These are phyloP conservation scores for Pichia terricola DNA, from an alignment of 1,139 yeast species.

Conservation along the genomic window DNA sequence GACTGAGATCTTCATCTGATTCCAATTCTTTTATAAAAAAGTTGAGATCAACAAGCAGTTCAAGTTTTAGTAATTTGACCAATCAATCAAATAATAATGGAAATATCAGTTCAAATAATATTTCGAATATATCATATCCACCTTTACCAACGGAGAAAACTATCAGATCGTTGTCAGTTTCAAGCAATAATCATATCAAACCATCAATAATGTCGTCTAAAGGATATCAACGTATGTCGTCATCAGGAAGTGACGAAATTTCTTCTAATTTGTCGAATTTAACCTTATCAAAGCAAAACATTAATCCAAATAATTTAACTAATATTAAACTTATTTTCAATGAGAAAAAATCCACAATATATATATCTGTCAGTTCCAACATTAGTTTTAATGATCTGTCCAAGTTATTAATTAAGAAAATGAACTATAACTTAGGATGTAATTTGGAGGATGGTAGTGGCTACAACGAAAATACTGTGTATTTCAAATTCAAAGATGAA, in stretches of 20 bases:
- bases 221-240: no score
- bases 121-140: constrained; percentile 15
- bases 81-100: no score
- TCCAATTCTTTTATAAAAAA: constrained; percentile 18
- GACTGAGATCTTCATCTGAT: constrained; percentile 17
- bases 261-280: constrained; percentile 12
- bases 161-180: constrained; percentile 23
- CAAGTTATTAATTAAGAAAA: constrained; percentile 33
- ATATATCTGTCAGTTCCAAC: constrained; percentile 37
- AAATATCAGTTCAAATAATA: constrained; percentile 1
- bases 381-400: constrained; percentile 40
- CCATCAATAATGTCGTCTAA: constrained; percentile 4
- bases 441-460: constrained; percentile 11
- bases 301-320: constrained; percentile 16
- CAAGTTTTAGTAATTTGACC: constrained; percentile 17
- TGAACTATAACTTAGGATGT: constrained; percentile 32
- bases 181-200: constrained; percentile 3
- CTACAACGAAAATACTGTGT: constrained; percentile 26
- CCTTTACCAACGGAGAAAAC: constrained; percentile 21
- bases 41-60: constrained; percentile 20
- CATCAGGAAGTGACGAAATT: constrained; percentile 4
- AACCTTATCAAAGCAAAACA: constrained; percentile 10
- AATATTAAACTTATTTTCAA: constrained; percentile 41
- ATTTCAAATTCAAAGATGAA: constrained; percentile 82
- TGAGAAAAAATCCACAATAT: constrained; percentile 28